Conservation (phyloP, 108 stramenopile species). For the Seminavis robusta region DNA sequence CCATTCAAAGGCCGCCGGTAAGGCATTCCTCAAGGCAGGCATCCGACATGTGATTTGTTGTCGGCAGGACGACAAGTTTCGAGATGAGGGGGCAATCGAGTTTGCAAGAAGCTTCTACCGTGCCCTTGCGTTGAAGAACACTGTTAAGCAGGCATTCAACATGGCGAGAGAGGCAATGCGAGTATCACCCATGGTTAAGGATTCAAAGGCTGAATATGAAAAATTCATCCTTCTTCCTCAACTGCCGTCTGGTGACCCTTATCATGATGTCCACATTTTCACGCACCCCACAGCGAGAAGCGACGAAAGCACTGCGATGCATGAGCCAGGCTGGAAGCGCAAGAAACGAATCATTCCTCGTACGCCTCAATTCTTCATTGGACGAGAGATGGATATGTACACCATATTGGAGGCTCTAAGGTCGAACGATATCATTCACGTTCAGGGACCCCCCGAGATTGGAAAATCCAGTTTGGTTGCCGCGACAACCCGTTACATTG, state of each 20-base stretch:
- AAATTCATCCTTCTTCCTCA: conserved; percentile 65
- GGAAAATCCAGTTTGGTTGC: conserved; percentile 33
- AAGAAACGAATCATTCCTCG: conserved; percentile 10
- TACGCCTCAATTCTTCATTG: conserved; percentile 61
- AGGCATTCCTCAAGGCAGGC: conserved; percentile 81
- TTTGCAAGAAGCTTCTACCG: conserved; percentile 69
- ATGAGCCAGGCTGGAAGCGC: conserved; percentile 5
- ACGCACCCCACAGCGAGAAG: too few species aligned
- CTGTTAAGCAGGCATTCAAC: conserved; percentile 66
- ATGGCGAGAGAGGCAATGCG: conserved; percentile 60
- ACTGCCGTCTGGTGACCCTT: conserved; percentile 24
- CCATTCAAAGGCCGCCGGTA: conserved; percentile 59
- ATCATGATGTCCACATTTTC: conserved; percentile 30
- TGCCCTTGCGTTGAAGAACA: conserved; percentile 49
- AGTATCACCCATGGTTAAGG: conserved; percentile 45
- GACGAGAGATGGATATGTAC: conserved; percentile 67
- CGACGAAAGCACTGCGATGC: background rate
- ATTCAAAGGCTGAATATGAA: conserved; percentile 25
- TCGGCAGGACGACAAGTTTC: conserved; percentile 52
- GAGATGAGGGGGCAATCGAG: conserved; percentile 58
- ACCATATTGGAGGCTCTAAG: conserved; percentile 42
- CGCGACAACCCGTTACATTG: conserved; percentile 24
- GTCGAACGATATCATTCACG: conserved; percentile 33
- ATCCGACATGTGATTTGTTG: conserved; percentile 89
- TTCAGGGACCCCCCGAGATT: conserved; percentile 50